These are phyloP conservation scores for Hypoxylon sp. DNA, from an alignment of 2,329 filamentous ascomycete genomes.

Conservation along the genomic window DNA sequence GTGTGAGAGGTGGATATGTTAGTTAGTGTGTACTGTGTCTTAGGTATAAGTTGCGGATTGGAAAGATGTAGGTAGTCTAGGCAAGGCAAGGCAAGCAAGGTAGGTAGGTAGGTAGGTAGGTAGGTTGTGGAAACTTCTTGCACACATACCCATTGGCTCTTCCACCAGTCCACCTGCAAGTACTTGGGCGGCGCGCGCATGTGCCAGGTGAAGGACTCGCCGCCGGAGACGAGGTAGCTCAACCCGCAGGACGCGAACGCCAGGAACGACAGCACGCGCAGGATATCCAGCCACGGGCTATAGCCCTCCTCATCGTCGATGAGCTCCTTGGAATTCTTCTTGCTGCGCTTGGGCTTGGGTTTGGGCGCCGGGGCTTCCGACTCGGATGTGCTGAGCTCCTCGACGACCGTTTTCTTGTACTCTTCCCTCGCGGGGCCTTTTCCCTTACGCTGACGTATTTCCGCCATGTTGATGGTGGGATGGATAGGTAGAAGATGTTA, in stretches of 20 bases:
- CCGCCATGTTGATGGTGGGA: conserved; percentile 19
- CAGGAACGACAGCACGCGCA: conserved; percentile 74
- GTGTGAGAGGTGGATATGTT: conserved; percentile 44
- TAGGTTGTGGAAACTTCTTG: no score
- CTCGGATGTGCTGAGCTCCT: conserved; percentile 39
- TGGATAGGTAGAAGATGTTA: no score
- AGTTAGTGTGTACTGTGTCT: neutral
- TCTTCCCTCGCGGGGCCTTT: conserved; percentile 44
- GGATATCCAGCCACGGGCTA: conserved; percentile 67
- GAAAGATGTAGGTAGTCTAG: no score
- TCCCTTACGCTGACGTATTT: conserved; percentile 56
- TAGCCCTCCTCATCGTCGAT: conserved; percentile 70
- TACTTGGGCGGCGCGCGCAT: conserved; percentile 67
- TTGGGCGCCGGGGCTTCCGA: conserved; percentile 26
- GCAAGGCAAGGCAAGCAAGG: no score
- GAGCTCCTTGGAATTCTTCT: conserved; percentile 38
- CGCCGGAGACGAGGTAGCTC: conserved; percentile 79
- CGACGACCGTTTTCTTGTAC: conserved; percentile 44
- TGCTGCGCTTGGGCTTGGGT: conserved; percentile 21
- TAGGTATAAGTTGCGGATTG: no score
- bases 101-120: neutral
- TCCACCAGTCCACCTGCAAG: conserved; percentile 65
- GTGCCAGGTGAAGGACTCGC: conserved; percentile 75
- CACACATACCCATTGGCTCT: conserved; percentile 67
- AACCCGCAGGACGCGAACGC: conserved; percentile 71